phyloP scores from a whole-genome alignment of 2,329 filamentous ascomycete species.

The Phyllachora maydis region DNA sequence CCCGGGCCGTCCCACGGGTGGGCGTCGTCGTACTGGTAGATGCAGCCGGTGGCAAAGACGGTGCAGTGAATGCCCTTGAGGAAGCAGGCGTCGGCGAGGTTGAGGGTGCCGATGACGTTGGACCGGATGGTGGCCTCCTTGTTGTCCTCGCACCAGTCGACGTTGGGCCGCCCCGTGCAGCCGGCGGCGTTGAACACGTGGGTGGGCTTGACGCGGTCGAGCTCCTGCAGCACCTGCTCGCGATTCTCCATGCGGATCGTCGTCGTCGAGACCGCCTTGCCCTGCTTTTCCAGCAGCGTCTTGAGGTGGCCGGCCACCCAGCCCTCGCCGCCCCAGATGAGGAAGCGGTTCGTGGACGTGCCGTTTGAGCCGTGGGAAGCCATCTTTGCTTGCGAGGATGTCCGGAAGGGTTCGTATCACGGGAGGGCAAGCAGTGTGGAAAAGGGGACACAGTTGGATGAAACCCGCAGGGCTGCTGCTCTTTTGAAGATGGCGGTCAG shows the following conservation, averaged over 20 bases:
- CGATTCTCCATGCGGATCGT: constrained; percentile 45
- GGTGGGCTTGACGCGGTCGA: constrained; percentile 38
- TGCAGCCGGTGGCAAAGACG: constrained; percentile 46
- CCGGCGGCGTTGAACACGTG: constrained; percentile 48
- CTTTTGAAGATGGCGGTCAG: too few relatives aligned
- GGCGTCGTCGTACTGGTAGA: constrained; percentile 40
- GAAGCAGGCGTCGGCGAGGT: constrained; percentile 39
- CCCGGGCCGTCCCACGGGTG: constrained; percentile 39
- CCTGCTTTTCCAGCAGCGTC: constrained; percentile 31
- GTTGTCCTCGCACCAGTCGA: constrained; percentile 54
- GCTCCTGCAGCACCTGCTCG: constrained; percentile 30
- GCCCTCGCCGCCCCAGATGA: constrained; percentile 44
- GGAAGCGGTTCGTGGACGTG: constrained; percentile 20
- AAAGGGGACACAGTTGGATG: too few relatives aligned
- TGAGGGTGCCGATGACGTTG: constrained; percentile 45
- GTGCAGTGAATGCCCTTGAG: constrained; percentile 38
- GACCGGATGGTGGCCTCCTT: constrained; percentile 45
- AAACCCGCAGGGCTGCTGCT: too few relatives aligned
- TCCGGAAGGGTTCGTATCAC: too few relatives aligned
- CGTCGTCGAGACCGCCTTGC: constrained; percentile 38
- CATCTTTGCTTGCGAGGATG: constrained; percentile 5
- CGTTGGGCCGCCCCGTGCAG: constrained; percentile 44
- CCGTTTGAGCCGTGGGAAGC: constrained; percentile 10
- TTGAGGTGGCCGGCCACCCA: constrained; percentile 44
- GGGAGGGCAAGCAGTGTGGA: background rate